A percentile compares a stretch with the other conserved stretches of the same genome.
Evolutionary conservation across 164 flowering plant species (phyloP).

Genomic region (Tetracentron sinense): DNA sequence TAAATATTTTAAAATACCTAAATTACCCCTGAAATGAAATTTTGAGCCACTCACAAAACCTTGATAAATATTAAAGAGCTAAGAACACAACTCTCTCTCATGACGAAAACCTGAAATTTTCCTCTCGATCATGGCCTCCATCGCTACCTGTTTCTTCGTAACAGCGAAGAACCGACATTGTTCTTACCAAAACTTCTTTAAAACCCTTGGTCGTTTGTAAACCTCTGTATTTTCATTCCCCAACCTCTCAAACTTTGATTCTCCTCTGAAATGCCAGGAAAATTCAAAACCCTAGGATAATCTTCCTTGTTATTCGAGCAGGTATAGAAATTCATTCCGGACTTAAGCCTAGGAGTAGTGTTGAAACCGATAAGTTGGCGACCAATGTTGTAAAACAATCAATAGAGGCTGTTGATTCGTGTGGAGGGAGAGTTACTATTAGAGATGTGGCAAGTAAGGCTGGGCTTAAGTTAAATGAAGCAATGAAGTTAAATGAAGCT

Average conservation of each 20-base stretch:
- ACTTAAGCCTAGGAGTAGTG: constrained; percentile 50
- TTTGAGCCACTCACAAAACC: constrained; percentile 17
- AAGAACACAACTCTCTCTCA: neutral
- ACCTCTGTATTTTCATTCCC: constrained; percentile 11
- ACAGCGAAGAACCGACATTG: constrained; percentile 23
- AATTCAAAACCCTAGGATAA: constrained; percentile 17
- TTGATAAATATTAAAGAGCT: neutral
- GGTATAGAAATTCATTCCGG: constrained; percentile 29
- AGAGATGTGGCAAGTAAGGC: constrained; percentile 84
- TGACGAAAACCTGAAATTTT: constrained; percentile 11
- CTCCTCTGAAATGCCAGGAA: constrained; percentile 15
- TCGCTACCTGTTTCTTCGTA: constrained; percentile 40
- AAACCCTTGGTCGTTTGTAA: constrained; percentile 13
- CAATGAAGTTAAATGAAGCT: too few relatives aligned
- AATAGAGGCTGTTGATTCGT: constrained; percentile 81
- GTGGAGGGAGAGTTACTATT: constrained; percentile 78
- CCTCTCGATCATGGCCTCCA: constrained; percentile 40
- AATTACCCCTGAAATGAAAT: too few relatives aligned
- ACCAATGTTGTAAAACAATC: constrained; percentile 67
- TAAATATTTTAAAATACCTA: too few relatives aligned
- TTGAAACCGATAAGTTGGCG: constrained; percentile 78
- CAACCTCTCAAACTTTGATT: constrained; percentile 13
- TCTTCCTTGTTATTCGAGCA: constrained; percentile 33
- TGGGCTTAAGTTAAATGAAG: constrained; percentile 68
- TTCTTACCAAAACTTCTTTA: neutral